A percentile compares a stretch with the other conserved stretches of the same genome.
These are phyloP conservation scores for Casuarina glauca DNA, from an alignment of 306 rosid genomes.

Conservation along the genomic window DNA sequence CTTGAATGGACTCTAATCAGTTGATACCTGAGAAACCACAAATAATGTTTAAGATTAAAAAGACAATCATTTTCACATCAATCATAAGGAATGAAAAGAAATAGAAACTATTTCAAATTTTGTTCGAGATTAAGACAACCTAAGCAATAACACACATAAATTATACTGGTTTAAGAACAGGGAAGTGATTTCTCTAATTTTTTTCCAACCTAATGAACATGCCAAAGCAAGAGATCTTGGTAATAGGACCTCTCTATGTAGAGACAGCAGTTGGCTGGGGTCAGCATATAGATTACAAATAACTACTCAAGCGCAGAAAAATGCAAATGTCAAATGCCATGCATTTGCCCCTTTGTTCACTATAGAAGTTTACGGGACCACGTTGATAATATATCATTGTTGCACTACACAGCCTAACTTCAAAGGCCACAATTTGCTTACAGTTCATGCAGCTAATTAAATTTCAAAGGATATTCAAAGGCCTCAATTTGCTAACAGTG, in stretches of 20 bases:
- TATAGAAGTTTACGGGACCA: not conserved
- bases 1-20: constrained; percentile 51
- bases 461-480: constrained; percentile 2
- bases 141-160: not conserved
- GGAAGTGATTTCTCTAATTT: not conserved
- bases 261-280: too few species aligned
- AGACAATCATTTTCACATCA: not conserved
- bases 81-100: not conserved
- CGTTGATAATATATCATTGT: not conserved
- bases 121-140: not conserved
- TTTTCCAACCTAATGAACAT: not conserved
- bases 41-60: constrained; percentile 5
- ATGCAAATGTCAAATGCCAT: not conserved
- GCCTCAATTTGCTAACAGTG: not conserved
- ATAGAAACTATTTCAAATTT: not conserved
- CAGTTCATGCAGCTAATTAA: not conserved
- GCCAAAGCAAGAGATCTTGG: not conserved
- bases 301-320: not conserved
- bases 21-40: constrained; percentile 48
- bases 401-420: not conserved
- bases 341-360: not conserved
- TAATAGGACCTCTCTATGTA: not conserved
- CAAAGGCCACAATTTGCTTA: constrained; percentile 1
- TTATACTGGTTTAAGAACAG: not conserved
- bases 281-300: too few species aligned